These are phyloP conservation scores for Russula earlei DNA, from an alignment of 768 basidiomycete species.

Conservation along the genomic window DNA sequence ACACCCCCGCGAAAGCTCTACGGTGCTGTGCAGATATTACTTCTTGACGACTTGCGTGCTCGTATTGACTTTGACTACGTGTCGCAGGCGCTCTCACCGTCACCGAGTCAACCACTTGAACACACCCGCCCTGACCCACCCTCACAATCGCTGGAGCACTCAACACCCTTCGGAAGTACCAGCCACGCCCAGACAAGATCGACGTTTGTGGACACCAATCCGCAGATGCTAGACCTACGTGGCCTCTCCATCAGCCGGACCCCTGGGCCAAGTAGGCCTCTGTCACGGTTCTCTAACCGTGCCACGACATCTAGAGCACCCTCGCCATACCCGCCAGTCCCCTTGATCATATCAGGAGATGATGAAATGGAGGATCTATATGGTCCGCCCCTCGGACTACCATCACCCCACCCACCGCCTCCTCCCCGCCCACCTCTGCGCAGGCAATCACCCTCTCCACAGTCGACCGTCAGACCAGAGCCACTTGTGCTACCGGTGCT, in stretches of 20 bases:
- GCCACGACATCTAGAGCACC: not conserved
- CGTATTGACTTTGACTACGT: not conserved
- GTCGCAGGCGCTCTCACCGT: not conserved
- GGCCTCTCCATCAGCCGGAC: constrained; percentile 3
- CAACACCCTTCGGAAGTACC: not conserved
- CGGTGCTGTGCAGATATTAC: not conserved
- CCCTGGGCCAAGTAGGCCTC: not conserved
- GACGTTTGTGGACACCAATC: constrained; percentile 6
- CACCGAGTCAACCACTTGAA: not conserved
- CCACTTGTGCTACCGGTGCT: constrained; percentile 1
- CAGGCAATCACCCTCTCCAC: not conserved
- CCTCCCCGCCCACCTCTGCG: not conserved
- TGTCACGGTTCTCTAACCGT: not conserved
- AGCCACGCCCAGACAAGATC: not conserved
- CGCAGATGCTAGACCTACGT: constrained; percentile 11
- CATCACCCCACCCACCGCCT: not conserved
- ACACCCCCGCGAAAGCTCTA: not conserved
- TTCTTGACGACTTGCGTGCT: not conserved
- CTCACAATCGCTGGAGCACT: not conserved
- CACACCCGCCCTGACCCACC: not conserved
- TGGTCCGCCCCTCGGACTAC: not conserved
- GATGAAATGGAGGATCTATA: constrained; percentile 9
- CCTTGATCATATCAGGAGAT: not conserved
- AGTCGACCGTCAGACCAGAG: not conserved
- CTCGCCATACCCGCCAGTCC: not conserved